These are phyloP conservation scores for Posidonia oceanica DNA, from an alignment of 116 monocot species.

Conservation along the genomic window DNA sequence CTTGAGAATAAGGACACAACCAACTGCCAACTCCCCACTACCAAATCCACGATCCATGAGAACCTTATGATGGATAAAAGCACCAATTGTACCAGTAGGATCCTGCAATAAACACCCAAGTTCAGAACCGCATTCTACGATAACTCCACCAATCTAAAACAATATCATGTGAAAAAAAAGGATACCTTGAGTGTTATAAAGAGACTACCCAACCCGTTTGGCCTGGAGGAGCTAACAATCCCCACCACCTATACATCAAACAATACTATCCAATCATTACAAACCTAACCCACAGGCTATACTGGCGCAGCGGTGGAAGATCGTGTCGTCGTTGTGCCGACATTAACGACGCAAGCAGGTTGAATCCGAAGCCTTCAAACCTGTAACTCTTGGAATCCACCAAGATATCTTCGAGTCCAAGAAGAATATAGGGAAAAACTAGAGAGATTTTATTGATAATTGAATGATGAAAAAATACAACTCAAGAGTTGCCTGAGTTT, in stretches of 20 bases:
- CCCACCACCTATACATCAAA: conserved; percentile 45
- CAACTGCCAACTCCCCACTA: conserved; percentile 40
- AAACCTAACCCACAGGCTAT: too few species aligned
- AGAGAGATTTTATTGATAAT: too few species aligned
- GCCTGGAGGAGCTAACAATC: conserved; percentile 50
- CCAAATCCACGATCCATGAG: conserved; percentile 25
- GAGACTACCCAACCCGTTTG: conserved; percentile 69
- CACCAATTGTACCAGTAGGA: conserved; percentile 61
- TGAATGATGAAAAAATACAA: too few species aligned
- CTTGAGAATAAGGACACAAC: conserved; percentile 62
- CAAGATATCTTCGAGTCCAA: too few species aligned
- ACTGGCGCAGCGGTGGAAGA: too few species aligned
- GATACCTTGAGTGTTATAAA: conserved; percentile 62
- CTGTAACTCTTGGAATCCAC: too few species aligned
- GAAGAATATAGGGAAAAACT: too few species aligned
- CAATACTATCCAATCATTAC: neutral
- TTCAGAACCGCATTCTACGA: neutral
- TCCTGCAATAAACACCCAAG: conserved; percentile 29
- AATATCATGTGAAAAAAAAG: neutral
- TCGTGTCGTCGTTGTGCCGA: too few species aligned
- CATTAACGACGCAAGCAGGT: too few species aligned
- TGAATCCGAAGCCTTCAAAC: too few species aligned
- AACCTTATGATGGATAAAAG: conserved; percentile 54
- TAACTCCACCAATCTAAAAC: neutral
- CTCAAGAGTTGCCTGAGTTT: too few species aligned